phyloP scores from a whole-genome alignment of 1,284 basidiomycete genomes.

The Anthracocystis walkeri region DNA sequence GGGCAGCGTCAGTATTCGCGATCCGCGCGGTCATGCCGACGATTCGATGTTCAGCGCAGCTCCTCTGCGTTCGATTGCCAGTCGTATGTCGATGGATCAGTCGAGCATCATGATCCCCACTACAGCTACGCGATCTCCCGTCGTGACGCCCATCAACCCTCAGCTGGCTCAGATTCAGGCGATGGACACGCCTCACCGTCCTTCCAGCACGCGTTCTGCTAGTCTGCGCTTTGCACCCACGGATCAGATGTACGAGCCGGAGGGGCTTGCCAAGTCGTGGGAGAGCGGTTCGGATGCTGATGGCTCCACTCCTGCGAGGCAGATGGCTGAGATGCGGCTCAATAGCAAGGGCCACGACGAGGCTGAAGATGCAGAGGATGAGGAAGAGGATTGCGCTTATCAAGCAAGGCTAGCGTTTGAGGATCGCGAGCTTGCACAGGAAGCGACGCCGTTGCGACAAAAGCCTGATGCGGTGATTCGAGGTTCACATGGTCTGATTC shows the following conservation, averaged over 20 bases:
- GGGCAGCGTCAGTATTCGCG: constrained; percentile 55
- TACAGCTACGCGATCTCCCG: constrained; percentile 24
- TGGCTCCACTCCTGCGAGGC: constrained; percentile 7
- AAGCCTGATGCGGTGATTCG: constrained; percentile 79
- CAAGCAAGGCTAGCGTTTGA: constrained; percentile 73
- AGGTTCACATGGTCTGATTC: constrained; percentile 85
- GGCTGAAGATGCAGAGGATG: constrained; percentile 15
- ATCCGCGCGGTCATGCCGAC: constrained; percentile 33
- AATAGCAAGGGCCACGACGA: background rate
- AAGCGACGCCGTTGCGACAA: constrained; percentile 78
- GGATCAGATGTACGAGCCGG: constrained; percentile 36
- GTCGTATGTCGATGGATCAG: constrained; percentile 44
- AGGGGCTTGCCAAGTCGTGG: constrained; percentile 29
- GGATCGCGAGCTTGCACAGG: constrained; percentile 82
- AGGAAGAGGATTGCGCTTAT: constrained; percentile 34
- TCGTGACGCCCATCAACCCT: constrained; percentile 29
- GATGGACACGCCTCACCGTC: constrained; percentile 33
- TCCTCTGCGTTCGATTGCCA: constrained; percentile 37
- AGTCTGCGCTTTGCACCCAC: constrained; percentile 55
- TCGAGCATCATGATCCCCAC: constrained; percentile 40
- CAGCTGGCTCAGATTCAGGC: constrained; percentile 36
- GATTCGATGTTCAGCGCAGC: constrained; percentile 33
- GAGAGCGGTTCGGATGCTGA: constrained; percentile 34
- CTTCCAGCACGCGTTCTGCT: constrained; percentile 45
- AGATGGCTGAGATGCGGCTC: constrained; percentile 28